Evolutionary conservation across 129 eudicot genomes (phyloP), one percentile per base, ranked within the genome.

Genomic region (Chrysanthemum makinoi): DNA sequence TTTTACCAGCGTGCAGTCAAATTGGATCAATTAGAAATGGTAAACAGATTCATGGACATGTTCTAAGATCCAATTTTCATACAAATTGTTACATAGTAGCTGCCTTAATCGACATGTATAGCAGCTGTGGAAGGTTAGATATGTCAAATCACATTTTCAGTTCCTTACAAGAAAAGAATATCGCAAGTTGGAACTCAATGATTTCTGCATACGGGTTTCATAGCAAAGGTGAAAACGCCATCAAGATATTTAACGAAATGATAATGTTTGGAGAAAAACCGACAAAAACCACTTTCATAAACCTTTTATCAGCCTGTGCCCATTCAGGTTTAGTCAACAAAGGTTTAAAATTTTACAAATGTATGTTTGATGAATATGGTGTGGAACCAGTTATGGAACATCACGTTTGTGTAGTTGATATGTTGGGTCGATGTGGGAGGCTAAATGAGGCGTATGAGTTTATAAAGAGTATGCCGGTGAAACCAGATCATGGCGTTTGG

Each of bases 151-250:
- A 6, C 10, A 69, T 85, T 39, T 88, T 88, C 68, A 68, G 19
- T n/a, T 63, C 60, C 33, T 78, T 82, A 43, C 28, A 63, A 0
- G 62, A 73, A 10, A 88, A 79, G 33, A 85, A 80, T 2, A 70
- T 63, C 17, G 75, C 86, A 35, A 82, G 86, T 13, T 85, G 95
- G 95, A 88, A 88, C 65, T 88, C 95, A 3, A 72, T 85, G 85
- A 88, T 88, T 56, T 79, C 95, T 12, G 95, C 91, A 22, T 85
- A 85, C 39, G 95, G 91, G 46, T 85, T 83, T 39, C 88, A 85
- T 53, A 88, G 85, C 62, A 28, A 70, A 67, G 91, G 91, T 64
- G 64, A 46, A 28, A 77, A 79, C 14, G 83, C 95, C 20, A 74
- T 83, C 17, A 33, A 75, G 9, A 67, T 82, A 14, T 88, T 88